A percentile compares a stretch with the other conserved stretches of the same genome.
phyloP scores from a whole-genome alignment of 345 rosid species.

The Citrus australasica region DNA sequence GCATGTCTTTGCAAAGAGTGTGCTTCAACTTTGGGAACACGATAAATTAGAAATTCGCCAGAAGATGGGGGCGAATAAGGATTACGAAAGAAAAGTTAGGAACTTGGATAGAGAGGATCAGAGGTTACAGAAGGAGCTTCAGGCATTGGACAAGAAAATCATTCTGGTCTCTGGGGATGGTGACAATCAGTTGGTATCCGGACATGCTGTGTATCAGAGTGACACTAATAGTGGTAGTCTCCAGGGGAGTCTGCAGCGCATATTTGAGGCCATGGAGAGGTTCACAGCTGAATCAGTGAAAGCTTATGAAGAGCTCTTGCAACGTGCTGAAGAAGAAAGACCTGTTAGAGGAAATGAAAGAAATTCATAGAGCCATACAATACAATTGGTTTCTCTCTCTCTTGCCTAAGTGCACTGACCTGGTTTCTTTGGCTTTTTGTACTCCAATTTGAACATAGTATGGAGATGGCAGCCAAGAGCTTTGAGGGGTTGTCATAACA shows the following conservation, averaged over 20 bases:
- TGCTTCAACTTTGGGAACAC: slow-evolving; percentile 81
- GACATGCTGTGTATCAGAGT: slow-evolving; percentile 61
- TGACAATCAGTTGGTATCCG: slow-evolving; percentile 30
- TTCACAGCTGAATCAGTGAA: slow-evolving; percentile 61
- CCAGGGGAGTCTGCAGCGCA: slow-evolving; percentile 63
- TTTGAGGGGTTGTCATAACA: background rate
- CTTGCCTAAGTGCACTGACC: background rate
- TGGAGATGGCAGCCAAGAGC: slow-evolving; percentile 7
- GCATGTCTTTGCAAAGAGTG: slow-evolving; percentile 55
- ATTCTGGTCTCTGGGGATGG: slow-evolving; percentile 44
- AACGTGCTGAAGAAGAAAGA: slow-evolving; percentile 66
- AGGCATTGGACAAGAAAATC: slow-evolving; percentile 82
- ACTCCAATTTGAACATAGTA: background rate
- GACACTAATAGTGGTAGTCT: slow-evolving; percentile 64
- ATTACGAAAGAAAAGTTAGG: slow-evolving; percentile 58
- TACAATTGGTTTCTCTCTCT: background rate
- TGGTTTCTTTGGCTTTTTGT: slow-evolving; percentile 3
- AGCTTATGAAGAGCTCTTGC: slow-evolving; percentile 77
- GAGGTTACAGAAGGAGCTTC: slow-evolving; percentile 82
- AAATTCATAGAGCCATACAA: slow-evolving; percentile 30
- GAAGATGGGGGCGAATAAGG: slow-evolving; percentile 51
- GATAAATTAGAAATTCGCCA: slow-evolving; percentile 54
- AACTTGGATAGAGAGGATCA: slow-evolving; percentile 76
- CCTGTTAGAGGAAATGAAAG: slow-evolving; percentile 35
- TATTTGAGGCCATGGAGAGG: slow-evolving; percentile 90